Base-by-base conservation (phyloP, 768 basidiomycete genomes). In the Trametes coccinea region DNA sequence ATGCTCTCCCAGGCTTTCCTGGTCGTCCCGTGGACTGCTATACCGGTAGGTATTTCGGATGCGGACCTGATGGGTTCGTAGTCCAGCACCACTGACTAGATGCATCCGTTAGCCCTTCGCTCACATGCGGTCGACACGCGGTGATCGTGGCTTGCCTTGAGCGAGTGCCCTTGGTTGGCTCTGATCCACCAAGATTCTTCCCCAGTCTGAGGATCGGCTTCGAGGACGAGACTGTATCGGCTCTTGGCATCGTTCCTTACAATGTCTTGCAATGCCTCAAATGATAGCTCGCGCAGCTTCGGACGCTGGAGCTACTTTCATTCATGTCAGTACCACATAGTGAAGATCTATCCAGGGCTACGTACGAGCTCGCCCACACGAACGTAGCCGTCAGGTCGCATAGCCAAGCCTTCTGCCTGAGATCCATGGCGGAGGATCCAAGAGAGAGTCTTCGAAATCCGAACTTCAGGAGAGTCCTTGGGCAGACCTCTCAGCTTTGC, bases 341-440 rank as follows among this genome's bases (percentile, higher is more conserved):
- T 41, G 31, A 58, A 47, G 27, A 2, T 7, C 1, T 31, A 2
- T 16, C 0, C 27, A 17, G 33, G 16, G 9, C 7, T 37, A 16
- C 51, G n/a, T 29, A 97, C 96, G 67, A 98, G 78, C 64, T 95
- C 93, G 2, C 78, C 75, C 5, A 98, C 90, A 65, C 82, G 82
- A 3, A 94, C 86, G 70, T 88, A 98, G 14, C 96, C 96, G 69
- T 98, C 96, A 33, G 79, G 69, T 7, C 95, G 84, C 77, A 98
- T 89, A 4, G 76, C 68, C 4, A 98, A 71, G 0, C 87, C 84
- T 62, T 95, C 88, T 40, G 83, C 84, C 64, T 84, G 79, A 17
- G 95, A 93, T 0, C 90, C 93, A 72, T 98, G 96, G 3, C 95
- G 84, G n/a, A 98, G 83, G 29, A 98, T 77, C 83, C 90, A 98